Evolutionary conservation across 768 basidiomycete genomes (phyloP).

Genomic region (Boletus huronensis): DNA sequence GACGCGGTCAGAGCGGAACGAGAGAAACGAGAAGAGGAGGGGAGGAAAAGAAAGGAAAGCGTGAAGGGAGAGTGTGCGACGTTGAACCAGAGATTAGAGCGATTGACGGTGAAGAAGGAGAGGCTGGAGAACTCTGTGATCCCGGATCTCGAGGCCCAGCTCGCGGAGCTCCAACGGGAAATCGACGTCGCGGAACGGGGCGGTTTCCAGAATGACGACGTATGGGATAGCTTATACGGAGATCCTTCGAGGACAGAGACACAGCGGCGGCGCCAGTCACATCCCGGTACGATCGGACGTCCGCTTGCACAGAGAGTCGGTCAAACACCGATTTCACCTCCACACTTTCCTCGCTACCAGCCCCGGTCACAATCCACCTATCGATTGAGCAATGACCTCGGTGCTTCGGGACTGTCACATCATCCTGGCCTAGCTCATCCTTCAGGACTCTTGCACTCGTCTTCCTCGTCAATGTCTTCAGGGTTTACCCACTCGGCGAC

Average conservation of each 20-base stretch:
- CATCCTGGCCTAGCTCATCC: constrained; percentile 17
- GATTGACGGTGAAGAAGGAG: constrained; percentile 59
- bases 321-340: constrained; percentile 25
- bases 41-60: constrained; percentile 51
- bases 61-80: constrained; percentile 56
- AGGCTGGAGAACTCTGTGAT: constrained; percentile 58
- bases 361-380: constrained; percentile 25
- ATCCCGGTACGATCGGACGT: constrained; percentile 30
- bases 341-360: constrained; percentile 27
- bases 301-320: constrained; percentile 13
- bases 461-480: constrained; percentile 18
- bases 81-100: constrained; percentile 63
- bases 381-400: constrained; percentile 17
- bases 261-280: constrained; percentile 25
- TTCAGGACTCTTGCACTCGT: constrained; percentile 7
- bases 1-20: constrained; percentile 43
- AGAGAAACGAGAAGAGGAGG: constrained; percentile 47
- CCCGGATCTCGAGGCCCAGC: constrained; percentile 64
- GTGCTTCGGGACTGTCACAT: constrained; percentile 10
- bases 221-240: constrained; percentile 12
- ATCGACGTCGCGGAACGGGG: constrained; percentile 43
- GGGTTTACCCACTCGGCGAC: constrained; percentile 10
- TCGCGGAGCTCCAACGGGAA: constrained; percentile 57
- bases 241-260: constrained; percentile 18
- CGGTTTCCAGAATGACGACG: constrained; percentile 15